phyloP scores from a whole-genome alignment of 148 eudicot genomes.

The Rhododendron mucronatum region DNA sequence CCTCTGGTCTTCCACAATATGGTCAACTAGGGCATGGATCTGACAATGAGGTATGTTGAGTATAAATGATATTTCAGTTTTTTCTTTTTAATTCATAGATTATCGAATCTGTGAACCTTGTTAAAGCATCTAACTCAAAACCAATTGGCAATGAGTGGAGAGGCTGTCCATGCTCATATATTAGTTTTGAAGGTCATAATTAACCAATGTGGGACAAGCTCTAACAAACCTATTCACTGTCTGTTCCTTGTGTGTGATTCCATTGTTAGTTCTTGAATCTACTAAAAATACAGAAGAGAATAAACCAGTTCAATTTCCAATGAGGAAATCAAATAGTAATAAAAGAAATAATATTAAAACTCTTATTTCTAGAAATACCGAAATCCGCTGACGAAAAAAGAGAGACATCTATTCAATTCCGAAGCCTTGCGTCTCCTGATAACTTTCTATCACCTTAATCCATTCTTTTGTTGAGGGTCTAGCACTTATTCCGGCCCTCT shows the following conservation, averaged over 20 bases:
- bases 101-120: not conserved
- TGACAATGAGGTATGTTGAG: slow-evolving; percentile 70
- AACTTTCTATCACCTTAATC: not conserved
- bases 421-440: not conserved
- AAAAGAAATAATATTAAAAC: not conserved
- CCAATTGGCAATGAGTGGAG: too few relatives aligned
- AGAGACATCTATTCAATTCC: not conserved
- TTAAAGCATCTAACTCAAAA: too few relatives aligned
- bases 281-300: not conserved
- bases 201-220: too few relatives aligned
- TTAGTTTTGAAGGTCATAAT: too few relatives aligned
- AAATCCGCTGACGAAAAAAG: not conserved
- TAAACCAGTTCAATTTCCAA: not conserved
- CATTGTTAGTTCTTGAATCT: not conserved
- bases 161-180: too few relatives aligned
- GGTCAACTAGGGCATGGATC: slow-evolving; percentile 99
- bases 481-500: not conserved
- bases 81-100: not conserved
- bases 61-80: not conserved
- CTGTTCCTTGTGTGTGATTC: not conserved
- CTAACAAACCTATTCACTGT: not conserved
- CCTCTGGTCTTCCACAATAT: slow-evolving; percentile 98
- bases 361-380: not conserved
- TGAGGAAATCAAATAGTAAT: not conserved
- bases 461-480: not conserved